phyloP scores from a whole-genome alignment of 441 rosid species.

The Euphorbia schlechtendalii region DNA sequence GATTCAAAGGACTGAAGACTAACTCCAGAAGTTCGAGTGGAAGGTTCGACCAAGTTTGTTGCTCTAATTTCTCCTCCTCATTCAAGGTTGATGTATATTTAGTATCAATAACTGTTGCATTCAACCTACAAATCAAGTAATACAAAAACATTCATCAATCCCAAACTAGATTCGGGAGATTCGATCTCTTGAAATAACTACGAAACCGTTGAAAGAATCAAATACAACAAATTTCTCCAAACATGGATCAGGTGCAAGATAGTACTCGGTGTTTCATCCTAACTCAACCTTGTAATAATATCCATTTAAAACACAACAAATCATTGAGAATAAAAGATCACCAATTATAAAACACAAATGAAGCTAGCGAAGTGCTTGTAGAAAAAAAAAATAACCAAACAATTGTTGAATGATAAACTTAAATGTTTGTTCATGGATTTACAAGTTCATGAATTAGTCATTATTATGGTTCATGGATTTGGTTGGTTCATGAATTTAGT shows the following conservation, averaged over 20 bases:
- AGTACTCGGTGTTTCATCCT: not conserved
- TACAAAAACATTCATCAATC: not conserved
- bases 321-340: too few relatives aligned
- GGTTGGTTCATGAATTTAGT: too few relatives aligned
- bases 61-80: conserved; percentile 26
- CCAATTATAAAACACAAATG: too few relatives aligned
- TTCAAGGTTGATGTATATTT: conserved; percentile 13
- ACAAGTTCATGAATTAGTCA: too few relatives aligned
- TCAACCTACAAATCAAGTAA: conserved; percentile 31
- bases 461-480: too few relatives aligned
- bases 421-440: too few relatives aligned
- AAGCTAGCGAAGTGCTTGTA: too few relatives aligned
- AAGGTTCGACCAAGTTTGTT: conserved; percentile 44
- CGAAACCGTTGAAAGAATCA: not conserved
- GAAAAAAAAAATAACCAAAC: too few relatives aligned
- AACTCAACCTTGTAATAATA: not conserved
- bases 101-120: conserved; percentile 22
- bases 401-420: too few relatives aligned
- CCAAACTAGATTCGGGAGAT: not conserved
- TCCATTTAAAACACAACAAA: too few relatives aligned
- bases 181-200: not conserved
- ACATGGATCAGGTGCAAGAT: not conserved
- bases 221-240: not conserved
- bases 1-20: conserved; percentile 34
- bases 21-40: too few relatives aligned